These are phyloP conservation scores for Sporodiniella umbellata DNA, from an alignment of 371 early-diverging fungal species.

Conservation along the genomic window DNA sequence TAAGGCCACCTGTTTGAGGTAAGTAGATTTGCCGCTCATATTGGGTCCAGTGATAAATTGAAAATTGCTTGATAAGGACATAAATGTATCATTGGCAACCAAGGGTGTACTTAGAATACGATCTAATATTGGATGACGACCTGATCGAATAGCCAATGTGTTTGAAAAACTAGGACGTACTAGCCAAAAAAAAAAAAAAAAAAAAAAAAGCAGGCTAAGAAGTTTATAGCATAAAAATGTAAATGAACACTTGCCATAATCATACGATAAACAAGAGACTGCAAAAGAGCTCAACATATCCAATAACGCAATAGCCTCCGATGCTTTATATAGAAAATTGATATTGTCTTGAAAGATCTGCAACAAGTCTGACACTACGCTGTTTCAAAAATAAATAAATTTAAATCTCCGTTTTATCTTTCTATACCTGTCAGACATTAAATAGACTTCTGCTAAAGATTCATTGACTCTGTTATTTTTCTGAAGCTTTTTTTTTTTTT, in stretches of 20 bases:
- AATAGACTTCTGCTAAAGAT: slow-evolving; percentile 81
- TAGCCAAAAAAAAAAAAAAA: too few relatives aligned
- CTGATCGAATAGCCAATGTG: slow-evolving; percentile 74
- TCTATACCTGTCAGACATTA: slow-evolving; percentile 84
- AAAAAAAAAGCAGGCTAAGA: too few relatives aligned
- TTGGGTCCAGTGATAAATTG: slow-evolving; percentile 97
- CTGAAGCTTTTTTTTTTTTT: slow-evolving; percentile 39
- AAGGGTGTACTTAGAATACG: slow-evolving; percentile 41
- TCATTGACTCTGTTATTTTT: slow-evolving; percentile 71
- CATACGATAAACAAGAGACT: slow-evolving; percentile 47
- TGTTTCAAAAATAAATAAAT: slow-evolving; percentile 10
- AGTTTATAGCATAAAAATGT: too few relatives aligned
- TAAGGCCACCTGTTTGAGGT: slow-evolving; percentile 87
- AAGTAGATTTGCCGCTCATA: slow-evolving; percentile 97
- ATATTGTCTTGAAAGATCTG: slow-evolving; percentile 57
- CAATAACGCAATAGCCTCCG: slow-evolving; percentile 80
- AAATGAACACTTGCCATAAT: slow-evolving; percentile 60
- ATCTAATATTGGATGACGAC: slow-evolving; percentile 84
- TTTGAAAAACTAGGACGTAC: slow-evolving; percentile 83
- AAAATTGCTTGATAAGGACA: slow-evolving; percentile 62
- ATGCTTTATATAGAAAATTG: slow-evolving; percentile 68
- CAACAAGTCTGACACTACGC: slow-evolving; percentile 63
- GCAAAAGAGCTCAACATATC: slow-evolving; percentile 83
- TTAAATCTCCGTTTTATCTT: too few relatives aligned
- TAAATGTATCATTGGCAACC: slow-evolving; percentile 81